phyloP scores from a whole-genome alignment of 2,329 filamentous ascomycete species.

The Fusarium penzigii region DNA sequence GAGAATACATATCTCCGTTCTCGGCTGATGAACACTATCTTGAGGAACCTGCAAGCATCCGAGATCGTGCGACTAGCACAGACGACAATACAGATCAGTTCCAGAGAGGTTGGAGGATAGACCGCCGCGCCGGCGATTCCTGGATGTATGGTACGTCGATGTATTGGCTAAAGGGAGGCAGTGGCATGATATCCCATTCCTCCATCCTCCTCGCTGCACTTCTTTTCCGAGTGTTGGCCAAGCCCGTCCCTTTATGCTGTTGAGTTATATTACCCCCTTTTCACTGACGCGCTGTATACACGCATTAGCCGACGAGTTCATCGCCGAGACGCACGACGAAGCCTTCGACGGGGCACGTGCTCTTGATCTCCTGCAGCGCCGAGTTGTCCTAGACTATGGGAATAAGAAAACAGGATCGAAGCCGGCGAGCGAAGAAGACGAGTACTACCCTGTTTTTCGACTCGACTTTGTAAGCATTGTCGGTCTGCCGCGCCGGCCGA shows the following conservation, averaged over 20 bases:
- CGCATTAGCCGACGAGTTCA: too few relatives aligned
- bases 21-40: conserved; percentile 1
- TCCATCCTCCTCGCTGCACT: too few relatives aligned
- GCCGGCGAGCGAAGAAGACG: conserved; percentile 1
- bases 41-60: neutral
- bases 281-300: too few relatives aligned
- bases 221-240: too few relatives aligned
- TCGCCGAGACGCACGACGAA: too few relatives aligned
- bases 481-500: neutral
- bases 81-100: conserved; percentile 1
- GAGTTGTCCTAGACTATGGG: neutral
- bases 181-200: too few relatives aligned
- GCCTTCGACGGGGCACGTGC: too few relatives aligned
- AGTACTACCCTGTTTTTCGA: neutral
- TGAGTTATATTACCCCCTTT: too few relatives aligned
- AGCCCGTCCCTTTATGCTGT: too few relatives aligned
- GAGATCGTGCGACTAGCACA: neutral
- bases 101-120: neutral
- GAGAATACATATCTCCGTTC: neutral
- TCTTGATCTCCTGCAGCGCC: neutral
- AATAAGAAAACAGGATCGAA: neutral
- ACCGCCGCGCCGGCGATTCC: neutral
- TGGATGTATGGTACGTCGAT: conserved; percentile 1
- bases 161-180: neutral
- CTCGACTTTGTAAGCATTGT: neutral